These are phyloP conservation scores for Tulasnella sp. DNA, from an alignment of 768 basidiomycete species.

Conservation along the genomic window DNA sequence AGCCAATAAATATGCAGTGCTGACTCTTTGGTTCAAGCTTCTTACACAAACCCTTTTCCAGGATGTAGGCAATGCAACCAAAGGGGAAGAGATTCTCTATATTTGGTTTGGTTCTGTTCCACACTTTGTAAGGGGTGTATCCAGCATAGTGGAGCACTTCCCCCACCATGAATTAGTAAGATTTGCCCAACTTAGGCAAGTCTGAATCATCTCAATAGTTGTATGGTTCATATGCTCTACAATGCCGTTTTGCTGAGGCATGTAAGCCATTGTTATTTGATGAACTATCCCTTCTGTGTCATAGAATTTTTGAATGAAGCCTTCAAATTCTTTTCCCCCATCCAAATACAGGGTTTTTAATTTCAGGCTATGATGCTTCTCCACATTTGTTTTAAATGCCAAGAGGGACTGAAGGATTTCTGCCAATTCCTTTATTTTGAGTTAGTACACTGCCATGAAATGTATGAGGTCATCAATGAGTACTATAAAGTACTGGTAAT, in stretches of 20 bases:
- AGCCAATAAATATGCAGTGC: background rate
- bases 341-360: constrained; percentile 30
- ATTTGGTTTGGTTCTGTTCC: constrained; percentile 6
- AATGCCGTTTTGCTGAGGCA: constrained; percentile 26
- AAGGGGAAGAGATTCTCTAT: background rate
- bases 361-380: constrained; percentile 25
- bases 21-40: constrained; percentile 6
- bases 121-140: constrained; percentile 2
- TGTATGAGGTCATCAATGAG: no score
- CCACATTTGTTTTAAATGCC: constrained; percentile 27
- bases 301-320: constrained; percentile 26
- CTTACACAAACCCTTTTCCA: constrained; percentile 22
- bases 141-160: constrained; percentile 4
- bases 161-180: constrained; percentile 19
- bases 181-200: constrained; percentile 21
- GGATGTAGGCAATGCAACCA: constrained; percentile 7
- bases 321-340: constrained; percentile 25
- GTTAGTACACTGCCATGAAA: no score
- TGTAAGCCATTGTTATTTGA: constrained; percentile 24
- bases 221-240: constrained; percentile 25
- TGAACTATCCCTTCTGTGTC: constrained; percentile 20
- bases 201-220: constrained; percentile 22
- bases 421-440: no score
- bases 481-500: no score
- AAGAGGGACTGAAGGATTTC: no score